Evolutionary conservation across 2,329 filamentous ascomycete species (phyloP).

Genomic region (Aspergillus ochraceoroseus): DNA sequence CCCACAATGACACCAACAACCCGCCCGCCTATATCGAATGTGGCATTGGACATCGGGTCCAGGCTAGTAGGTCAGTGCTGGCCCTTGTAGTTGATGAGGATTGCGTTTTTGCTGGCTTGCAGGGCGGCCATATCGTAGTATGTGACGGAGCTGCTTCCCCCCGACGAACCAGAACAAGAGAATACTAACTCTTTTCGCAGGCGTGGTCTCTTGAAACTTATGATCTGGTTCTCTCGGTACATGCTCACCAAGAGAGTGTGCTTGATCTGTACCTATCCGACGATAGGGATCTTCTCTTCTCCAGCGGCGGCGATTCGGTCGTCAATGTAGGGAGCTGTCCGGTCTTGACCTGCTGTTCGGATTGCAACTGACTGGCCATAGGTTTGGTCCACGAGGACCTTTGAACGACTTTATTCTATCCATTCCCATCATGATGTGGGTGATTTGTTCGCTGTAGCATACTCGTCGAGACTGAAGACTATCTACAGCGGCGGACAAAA

Average conservation of each 20-base stretch:
- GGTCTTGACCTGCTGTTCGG: neutral
- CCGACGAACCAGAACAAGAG: neutral
- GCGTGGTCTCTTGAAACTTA: constrained; percentile 87
- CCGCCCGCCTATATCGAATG: constrained; percentile 29
- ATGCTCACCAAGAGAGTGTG: constrained; percentile 87
- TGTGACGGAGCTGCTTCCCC: constrained; percentile 20
- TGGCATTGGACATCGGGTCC: constrained; percentile 42
- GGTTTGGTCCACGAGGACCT: constrained; percentile 75
- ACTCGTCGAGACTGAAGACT: constrained; percentile 71
- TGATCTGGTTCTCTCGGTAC: constrained; percentile 69
- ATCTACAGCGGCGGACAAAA: constrained; percentile 93
- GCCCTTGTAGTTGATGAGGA: constrained; percentile 74
- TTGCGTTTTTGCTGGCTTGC: constrained; percentile 84
- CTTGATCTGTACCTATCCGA: constrained; percentile 76
- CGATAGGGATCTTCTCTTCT: constrained; percentile 74
- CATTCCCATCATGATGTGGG: constrained; percentile 93
- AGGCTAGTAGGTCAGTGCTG: constrained; percentile 50
- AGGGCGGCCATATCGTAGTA: constrained; percentile 84
- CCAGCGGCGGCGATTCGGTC: constrained; percentile 86
- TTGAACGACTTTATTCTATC: constrained; percentile 77
- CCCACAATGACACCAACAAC: constrained; percentile 17
- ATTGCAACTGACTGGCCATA: constrained; percentile 24
- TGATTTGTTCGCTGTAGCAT: constrained; percentile 92
- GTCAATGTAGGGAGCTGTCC: constrained; percentile 60
- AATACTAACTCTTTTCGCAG: constrained; percentile 32